phyloP scores from a whole-genome alignment of 2,329 filamentous ascomycete species.

The Purpureocillium takamizusanense region DNA sequence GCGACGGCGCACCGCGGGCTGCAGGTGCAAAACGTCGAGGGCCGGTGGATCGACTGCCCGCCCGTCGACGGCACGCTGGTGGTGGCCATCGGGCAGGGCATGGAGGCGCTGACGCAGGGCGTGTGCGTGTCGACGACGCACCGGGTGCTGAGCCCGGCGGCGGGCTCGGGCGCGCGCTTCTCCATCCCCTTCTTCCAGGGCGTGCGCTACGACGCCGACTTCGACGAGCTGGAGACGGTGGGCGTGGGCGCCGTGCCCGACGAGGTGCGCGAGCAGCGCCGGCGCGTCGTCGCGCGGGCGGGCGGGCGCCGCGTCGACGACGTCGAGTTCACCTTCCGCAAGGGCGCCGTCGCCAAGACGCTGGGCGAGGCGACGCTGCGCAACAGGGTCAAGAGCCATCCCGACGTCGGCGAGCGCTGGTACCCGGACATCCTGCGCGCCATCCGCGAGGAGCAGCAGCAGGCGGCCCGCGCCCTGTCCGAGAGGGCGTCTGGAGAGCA shows the following conservation, averaged over 20 bases:
- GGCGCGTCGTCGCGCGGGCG: constrained; percentile 46
- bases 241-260: constrained; percentile 52
- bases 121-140: constrained; percentile 79
- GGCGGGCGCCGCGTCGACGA: constrained; percentile 58
- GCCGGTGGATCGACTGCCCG: constrained; percentile 75
- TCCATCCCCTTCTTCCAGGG: constrained; percentile 86
- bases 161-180: constrained; percentile 63
- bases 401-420: constrained; percentile 77
- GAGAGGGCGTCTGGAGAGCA: constrained; percentile 18
- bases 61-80: constrained; percentile 71
- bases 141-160: constrained; percentile 64
- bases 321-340: constrained; percentile 79
- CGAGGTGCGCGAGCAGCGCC: constrained; percentile 52
- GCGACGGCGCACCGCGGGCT: constrained; percentile 66
- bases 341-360: constrained; percentile 55
- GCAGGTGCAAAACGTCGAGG: constrained; percentile 72
- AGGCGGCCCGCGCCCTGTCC: constrained; percentile 23
- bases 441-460: constrained; percentile 53
- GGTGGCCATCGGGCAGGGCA: constrained; percentile 78
- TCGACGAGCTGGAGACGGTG: constrained; percentile 62
- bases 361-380: constrained; percentile 77
- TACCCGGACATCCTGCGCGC: constrained; percentile 55
- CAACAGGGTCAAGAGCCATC: constrained; percentile 80
- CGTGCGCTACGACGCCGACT: constrained; percentile 68
- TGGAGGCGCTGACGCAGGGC: constrained; percentile 76